Evolutionary conservation across 208 protist species (phyloP), one percentile per base, ranked within the genome.

Genomic region (Leishmania tarentolae): DNA sequence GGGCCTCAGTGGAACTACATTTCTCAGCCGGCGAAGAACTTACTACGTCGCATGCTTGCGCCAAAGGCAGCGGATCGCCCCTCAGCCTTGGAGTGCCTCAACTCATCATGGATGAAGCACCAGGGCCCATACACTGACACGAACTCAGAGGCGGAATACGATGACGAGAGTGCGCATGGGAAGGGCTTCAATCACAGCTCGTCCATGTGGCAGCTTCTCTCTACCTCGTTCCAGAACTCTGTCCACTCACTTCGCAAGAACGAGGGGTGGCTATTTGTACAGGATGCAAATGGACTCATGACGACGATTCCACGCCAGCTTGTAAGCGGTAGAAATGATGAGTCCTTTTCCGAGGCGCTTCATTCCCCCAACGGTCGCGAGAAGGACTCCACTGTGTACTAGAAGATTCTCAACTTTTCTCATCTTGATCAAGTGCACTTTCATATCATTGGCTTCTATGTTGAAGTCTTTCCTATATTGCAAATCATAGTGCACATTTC

Each of bases 1-100:
- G 86, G 84, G 46, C 85, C 78, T 53, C 83, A 89, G 70, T 91
- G 87, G 90, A 76, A 61, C 75, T 87, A 90, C 78, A 84, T 91
- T 5, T 93, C 90, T n/a, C 71, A 76, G 53, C 57, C n/a, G 47
- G 87, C 83, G 15, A 89, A 90, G 77, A 75, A 47, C 31, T 81
- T 93, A 42, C 76, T 93, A 61, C 80, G 85, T 6, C 81, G 73
- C 72, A 90, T 91, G 90, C 78, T 90, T 28, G 80, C 87, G 35
- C 80, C 86, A 21, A 84, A 78, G 35, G 81, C 87, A 15, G 81
- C 72, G 15, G 79, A 86, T 70, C 83, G 90, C 11, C 90, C 90
- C 7, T 90, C 86, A 19, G 86, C 86, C 61, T 61, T 85, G n/a
- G 87, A 93, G 75, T 90, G 87, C 59, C 76, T 93, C 28, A 73